Base-by-base conservation (phyloP, 2,329 filamentous ascomycete genomes). In the Daldinia sp. region DNA sequence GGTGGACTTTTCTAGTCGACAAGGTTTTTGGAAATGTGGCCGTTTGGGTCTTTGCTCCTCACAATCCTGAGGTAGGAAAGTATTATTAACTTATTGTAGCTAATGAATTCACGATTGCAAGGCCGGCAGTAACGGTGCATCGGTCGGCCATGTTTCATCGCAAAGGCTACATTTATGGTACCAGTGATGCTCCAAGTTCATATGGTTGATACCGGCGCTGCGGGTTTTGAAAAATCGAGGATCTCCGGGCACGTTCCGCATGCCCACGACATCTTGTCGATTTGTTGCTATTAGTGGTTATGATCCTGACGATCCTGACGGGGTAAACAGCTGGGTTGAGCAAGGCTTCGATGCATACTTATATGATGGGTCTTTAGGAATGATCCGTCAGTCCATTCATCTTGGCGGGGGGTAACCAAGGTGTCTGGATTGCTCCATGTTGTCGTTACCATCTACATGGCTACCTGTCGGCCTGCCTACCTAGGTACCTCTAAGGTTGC, bases 31-130 rank as follows among this genome's bases (percentile, higher is more conserved):
- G 39, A 45, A n/a, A 45, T 27, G 21, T 25, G 39, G 13, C 39
- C 21, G 11, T 13, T 7, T n/a, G 39, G 13, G 15, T 45, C 39
- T 27, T 45, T 45, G 39, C 2, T 4, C 27, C 21, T 45, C 21
- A 45, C 21, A 7, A 45, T 3, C 15, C 15, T 37, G 4, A 9
- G 17, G 8, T 11, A 4, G 25, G 25, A 43, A 9, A 35, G n/a
- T n/a, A n/a, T n/a, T n/a, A n/a, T n/a, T n/a, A n/a, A n/a, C n/a
- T n/a, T 70, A 55, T 75, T 77, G 1, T 48, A 3, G 34, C 39
- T 77, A 0, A 29, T 19, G 39, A 81, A 82, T 0, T 21, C 10
- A 1, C 75, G 74, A 0, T 74, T 19, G 47, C 78, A 81, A 0
- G 72, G 68, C 0, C 11, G 10, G 50, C 79, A 81, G 56, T 76